Evolutionary conservation across 2,329 filamentous ascomycete genomes (phyloP), one percentile per base, ranked within the genome.

Genomic region (Trichophyton mentagrophytes): DNA sequence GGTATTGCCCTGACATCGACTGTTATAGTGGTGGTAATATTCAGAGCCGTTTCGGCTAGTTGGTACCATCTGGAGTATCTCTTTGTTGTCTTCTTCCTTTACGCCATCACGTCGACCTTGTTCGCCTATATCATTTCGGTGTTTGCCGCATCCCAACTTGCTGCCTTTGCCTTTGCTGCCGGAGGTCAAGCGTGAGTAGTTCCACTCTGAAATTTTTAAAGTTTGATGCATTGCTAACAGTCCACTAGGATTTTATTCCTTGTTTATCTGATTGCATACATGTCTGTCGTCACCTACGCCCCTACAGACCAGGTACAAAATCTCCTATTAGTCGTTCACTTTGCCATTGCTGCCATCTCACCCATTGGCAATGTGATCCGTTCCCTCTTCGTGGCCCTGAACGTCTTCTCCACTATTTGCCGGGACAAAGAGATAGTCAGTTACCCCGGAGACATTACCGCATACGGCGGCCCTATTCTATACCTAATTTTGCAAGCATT

Each of bases 61-160:
- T 95, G 88, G 85, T 96, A 89, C 67, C 80, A 86, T 61, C 78
- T 90, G 3, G 88, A 84, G 47, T 95, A 95, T 69, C 76, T 96
- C 8, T 95, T 95, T 70, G 73, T 92, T 11, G 79, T 95, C 44
- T 84, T 96, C 65, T 81, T 87, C 61, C 80, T 96, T 0, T 96
- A 92, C 70, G 90, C 90, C 0, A 73, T 96, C 4, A 84, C 88
- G 0, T 87, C 90, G 0, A 89, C 83, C 2, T 76, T 95, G 2
- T 77, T 91, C 58, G 82, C 87, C 1, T 96, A 96, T 71, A 77
- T 92, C 42, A 80, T 95, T 47, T 95, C 90, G 0, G 81, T 96
- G 0, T 87, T 90, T 67, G 83, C 86, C 38, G 83, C 81, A 57
- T 90, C 87, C 36, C 90, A 95, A 71, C 79, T 96, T 4, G 86